Percentiles rank a stretch among this genome's conserved stretches.
phyloP scores from a whole-genome alignment of 2,329 filamentous ascomycete species.

The Ophiostoma novo-ulmi region DNA sequence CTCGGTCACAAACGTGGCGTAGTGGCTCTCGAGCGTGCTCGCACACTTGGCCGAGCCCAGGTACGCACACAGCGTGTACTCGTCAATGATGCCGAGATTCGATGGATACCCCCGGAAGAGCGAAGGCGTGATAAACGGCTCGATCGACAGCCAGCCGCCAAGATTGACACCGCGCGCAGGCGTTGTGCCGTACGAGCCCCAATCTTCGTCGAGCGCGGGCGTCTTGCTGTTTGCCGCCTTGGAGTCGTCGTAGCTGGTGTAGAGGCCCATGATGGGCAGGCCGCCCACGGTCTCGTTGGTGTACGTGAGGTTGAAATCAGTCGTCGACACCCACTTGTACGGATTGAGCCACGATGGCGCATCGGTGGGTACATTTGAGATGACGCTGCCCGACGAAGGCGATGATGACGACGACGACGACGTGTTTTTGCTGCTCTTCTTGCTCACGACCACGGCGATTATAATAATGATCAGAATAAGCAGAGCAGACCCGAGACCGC shows the following conservation, averaged over 20 bases:
- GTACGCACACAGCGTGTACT: conserved; percentile 70
- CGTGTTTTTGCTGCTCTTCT: conserved; percentile 44
- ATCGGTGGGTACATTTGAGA: conserved; percentile 43
- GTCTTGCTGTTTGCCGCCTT: conserved; percentile 71
- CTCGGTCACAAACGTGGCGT: conserved; percentile 81
- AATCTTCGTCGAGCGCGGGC: conserved; percentile 67
- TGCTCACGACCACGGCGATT: conserved; percentile 57
- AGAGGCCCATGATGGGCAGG: conserved; percentile 85
- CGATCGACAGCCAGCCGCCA: conserved; percentile 88
- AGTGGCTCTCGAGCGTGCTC: conserved; percentile 77
- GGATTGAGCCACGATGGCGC: conserved; percentile 79
- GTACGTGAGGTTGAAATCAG: conserved; percentile 90
- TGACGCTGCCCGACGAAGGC: conserved; percentile 52
- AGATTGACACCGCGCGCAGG: conserved; percentile 88
- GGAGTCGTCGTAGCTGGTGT: conserved; percentile 80
- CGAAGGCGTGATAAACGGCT: conserved; percentile 93
- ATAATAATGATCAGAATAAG: conserved; percentile 64
- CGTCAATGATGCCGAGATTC: conserved; percentile 68
- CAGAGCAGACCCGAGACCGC: conserved; percentile 49
- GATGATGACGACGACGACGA: conserved; percentile 39
- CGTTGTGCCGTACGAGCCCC: conserved; percentile 68
- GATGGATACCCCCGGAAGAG: conserved; percentile 65
- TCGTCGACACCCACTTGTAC: conserved; percentile 84
- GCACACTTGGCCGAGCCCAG: conserved; percentile 62
- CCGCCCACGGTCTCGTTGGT: conserved; percentile 79